Base-by-base conservation (phyloP, 768 basidiomycete genomes). In the Mycena rosella region DNA sequence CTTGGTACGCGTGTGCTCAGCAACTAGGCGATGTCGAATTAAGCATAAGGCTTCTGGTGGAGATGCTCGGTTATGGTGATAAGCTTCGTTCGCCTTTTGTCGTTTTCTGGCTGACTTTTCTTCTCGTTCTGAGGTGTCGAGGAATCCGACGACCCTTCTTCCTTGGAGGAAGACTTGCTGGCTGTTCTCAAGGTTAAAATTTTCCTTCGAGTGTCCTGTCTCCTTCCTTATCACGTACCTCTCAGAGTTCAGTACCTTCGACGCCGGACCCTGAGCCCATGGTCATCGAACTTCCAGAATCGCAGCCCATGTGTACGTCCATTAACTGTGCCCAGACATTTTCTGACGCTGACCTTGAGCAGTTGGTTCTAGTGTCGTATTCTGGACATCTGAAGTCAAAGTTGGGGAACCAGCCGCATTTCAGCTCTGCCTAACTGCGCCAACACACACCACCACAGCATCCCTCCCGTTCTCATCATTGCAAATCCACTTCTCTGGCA, bases 1-100 rank as follows among this genome's bases (percentile, higher is more conserved):
- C 89, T 38, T 96, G 94, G 93, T 94, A 94, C 78, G 84, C 89
- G 3, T 96, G 94, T 76, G 93, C 93, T 1, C 90, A 91, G 76
- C 87, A 87, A 72, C 83, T 94, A 1, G 92, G 89, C 0, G 91
- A 95, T 71, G 87, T 93, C 22, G 93, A 93, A 64, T 82, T 91
- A 18, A 91, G 91, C 47, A 87, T 96, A 54, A 87, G 84, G 69
- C 77, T 96, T n/a, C 77, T 96, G 61, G 75, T 96, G 14, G 95
- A 97, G 77, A 91, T 96, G 88, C 80, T 97, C 62, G 88, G 88
- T 13, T 88, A 92, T 72, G 91, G 95, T 93, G 51, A 60, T 40
- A 57, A 64, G 84, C 75, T 49, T 57, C 22, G 22, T 34, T 29
- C 8, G 1, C 24, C 32, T 67, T 60, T 7, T 40, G 36, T 11